Base-by-base conservation (phyloP, 2,329 filamentous ascomycete species). In the Metarhizium sp. region DNA sequence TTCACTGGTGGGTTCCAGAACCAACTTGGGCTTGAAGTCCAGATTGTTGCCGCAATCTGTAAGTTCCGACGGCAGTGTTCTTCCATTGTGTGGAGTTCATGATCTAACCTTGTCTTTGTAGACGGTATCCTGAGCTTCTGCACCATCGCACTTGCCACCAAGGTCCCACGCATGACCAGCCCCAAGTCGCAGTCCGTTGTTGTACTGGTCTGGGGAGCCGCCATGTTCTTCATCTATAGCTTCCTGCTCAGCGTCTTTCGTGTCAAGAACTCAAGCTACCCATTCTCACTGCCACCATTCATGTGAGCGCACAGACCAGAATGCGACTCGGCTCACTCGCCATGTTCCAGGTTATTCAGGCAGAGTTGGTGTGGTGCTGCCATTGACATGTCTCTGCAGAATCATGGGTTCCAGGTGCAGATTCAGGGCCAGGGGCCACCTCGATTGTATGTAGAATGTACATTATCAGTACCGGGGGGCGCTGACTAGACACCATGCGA, bases 41-140 rank as follows among this genome's bases (percentile, higher is more conserved):
- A 99, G 73, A 92, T 99, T 60, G 75, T 99, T 53, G 94, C 92
- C 58, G 90, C 88, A 36, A 85, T 97, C 60, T 97, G 92, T 96
- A 84, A 78, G 89, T 14, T 8, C 11, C 11, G n/a, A 20, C 42
- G 6, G 18, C n/a, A 20, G 6, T 20, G 16, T 7, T 20, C 2
- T 45, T 16, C 4, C 4, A 10, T 20, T 20, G n/a, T 4, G n/a
- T 6, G 6, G 8, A 50, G 40, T 40, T 55, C 32, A 51, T 43
- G 10, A 18, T 10, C 65, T 68, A 64, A 69, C 58, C 47, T 56
- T 50, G 16, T 45, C 6, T 49, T 50, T 6, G 88, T 64, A 75
- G 73, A 76, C 51, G 90, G 87, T 46, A 71, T 95, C 14, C 78
- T 99, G 46, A 86, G 94, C 2, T 96, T 99, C 67, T 88, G 90